Percentiles rank a stretch among this genome's conserved stretches.
Conservation (phyloP, 2,329 filamentous ascomycete genomes). For the Exserohilum rostratum region DNA sequence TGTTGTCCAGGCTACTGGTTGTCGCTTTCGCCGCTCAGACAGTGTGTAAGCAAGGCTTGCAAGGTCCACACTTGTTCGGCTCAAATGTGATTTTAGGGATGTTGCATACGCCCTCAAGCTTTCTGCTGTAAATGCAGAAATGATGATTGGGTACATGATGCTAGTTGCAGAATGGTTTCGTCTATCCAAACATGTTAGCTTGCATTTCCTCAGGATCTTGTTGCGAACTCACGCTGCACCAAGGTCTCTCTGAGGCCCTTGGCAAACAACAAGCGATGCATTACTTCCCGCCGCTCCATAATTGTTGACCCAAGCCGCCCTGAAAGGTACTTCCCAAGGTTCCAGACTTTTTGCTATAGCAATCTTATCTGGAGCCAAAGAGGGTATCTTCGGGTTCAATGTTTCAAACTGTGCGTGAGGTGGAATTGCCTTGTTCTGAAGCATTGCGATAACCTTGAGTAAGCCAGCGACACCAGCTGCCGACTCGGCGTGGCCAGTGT, state of each 20-base stretch:
- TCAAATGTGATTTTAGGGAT: neutral
- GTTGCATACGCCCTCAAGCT: slow-evolving; percentile 4
- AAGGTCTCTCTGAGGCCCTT: slow-evolving; percentile 3
- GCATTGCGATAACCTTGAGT: slow-evolving; percentile 42
- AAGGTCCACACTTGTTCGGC: neutral
- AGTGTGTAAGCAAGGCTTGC: slow-evolving; percentile 11
- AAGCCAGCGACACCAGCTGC: slow-evolving; percentile 38
- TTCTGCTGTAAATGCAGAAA: slow-evolving; percentile 7
- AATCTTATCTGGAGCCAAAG: slow-evolving; percentile 7
- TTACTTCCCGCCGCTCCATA: slow-evolving; percentile 10
- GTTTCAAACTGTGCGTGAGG: slow-evolving; percentile 6
- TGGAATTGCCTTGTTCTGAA: slow-evolving; percentile 2
- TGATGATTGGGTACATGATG: neutral
- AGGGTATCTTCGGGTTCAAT: neutral
- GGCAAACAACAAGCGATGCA: slow-evolving; percentile 8
- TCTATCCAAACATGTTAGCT: slow-evolving; percentile 2
- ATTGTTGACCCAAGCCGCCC: slow-evolving; percentile 7
- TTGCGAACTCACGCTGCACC: slow-evolving; percentile 1
- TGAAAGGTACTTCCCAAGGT: slow-evolving; percentile 6
- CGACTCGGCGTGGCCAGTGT: slow-evolving; percentile 45
- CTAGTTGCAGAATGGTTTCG: neutral
- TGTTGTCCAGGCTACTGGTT: slow-evolving; percentile 6
- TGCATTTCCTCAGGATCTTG: neutral
- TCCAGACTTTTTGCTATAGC: slow-evolving; percentile 6
- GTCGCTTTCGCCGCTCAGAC: slow-evolving; percentile 9